Conservation (phyloP, 23 red algal species). For the Gracilariopsis chorda region DNA sequence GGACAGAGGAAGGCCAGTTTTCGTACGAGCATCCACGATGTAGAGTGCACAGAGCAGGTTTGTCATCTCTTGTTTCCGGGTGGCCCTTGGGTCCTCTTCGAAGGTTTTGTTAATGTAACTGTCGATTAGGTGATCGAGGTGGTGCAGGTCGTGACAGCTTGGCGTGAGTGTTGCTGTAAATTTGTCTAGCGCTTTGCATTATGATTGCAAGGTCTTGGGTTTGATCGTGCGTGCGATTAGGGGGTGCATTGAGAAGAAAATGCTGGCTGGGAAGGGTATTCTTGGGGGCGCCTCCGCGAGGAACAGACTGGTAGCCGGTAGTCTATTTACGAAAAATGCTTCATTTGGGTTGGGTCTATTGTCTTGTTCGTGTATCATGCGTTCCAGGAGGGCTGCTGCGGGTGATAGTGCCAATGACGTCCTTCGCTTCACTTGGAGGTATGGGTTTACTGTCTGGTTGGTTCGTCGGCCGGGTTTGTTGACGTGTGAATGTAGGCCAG, state of each 20-base stretch:
- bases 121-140: not conserved
- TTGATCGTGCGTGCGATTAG: not conserved
- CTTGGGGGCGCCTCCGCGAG: not conserved
- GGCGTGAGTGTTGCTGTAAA: not conserved
- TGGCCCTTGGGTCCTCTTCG: not conserved
- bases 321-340: not conserved
- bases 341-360: too few relatives aligned
- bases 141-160: not conserved
- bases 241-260: not conserved
- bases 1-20: too few relatives aligned
- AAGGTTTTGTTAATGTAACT: not conserved
- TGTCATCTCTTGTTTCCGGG: too few relatives aligned
- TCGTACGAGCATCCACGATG: too few relatives aligned
- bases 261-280: not conserved
- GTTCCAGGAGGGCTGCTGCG: not conserved
- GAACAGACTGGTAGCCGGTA: not conserved
- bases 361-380: too few relatives aligned
- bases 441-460: not conserved
- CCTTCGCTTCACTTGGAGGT: not conserved
- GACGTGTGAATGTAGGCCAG: not conserved
- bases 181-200: not conserved
- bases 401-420: not conserved
- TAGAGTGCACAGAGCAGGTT: too few relatives aligned
- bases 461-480: not conserved
- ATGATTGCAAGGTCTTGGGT: not conserved